Conservation (phyloP, 2,329 filamentous ascomycete genomes). For the Fusarium nurragi region DNA sequence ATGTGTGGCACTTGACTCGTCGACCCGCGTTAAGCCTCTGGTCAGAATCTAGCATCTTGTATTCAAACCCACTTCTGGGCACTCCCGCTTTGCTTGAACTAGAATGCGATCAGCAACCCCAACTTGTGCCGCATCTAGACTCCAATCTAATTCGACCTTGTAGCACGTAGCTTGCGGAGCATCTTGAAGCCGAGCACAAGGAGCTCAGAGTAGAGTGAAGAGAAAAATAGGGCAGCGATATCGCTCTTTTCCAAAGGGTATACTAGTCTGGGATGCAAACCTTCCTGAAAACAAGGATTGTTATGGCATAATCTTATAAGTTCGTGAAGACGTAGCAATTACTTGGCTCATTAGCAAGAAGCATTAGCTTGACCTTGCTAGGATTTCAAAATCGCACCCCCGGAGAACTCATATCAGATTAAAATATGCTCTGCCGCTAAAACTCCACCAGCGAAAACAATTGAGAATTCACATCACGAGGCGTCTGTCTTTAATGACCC, state of each 20-base stretch:
- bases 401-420: neutral
- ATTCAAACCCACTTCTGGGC: slow-evolving; percentile 24
- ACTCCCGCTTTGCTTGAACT: slow-evolving; percentile 7
- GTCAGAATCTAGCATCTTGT: slow-evolving; percentile 10
- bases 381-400: neutral
- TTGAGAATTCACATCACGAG: slow-evolving; percentile 11
- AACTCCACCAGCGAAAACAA: slow-evolving; percentile 16
- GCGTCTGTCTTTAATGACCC: slow-evolving; percentile 33
- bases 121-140: slow-evolving; percentile 19
- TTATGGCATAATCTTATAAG: neutral
- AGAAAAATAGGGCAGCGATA: neutral
- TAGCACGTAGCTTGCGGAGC: neutral
- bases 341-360: neutral
- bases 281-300: no score
- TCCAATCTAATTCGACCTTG: neutral
- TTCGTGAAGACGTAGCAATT: neutral
- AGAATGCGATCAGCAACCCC: slow-evolving; percentile 19
- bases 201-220: neutral
- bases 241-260: neutral
- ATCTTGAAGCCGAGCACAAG: neutral
- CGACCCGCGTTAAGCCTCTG: slow-evolving; percentile 2
- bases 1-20: slow-evolving; percentile 29
- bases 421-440: slow-evolving; percentile 4
- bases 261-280: neutral
- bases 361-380: neutral